Evolutionary conservation across 805 yeast species (phyloP), one percentile per base, ranked within the genome.

Genomic region (Saturnispora zaruensis): DNA sequence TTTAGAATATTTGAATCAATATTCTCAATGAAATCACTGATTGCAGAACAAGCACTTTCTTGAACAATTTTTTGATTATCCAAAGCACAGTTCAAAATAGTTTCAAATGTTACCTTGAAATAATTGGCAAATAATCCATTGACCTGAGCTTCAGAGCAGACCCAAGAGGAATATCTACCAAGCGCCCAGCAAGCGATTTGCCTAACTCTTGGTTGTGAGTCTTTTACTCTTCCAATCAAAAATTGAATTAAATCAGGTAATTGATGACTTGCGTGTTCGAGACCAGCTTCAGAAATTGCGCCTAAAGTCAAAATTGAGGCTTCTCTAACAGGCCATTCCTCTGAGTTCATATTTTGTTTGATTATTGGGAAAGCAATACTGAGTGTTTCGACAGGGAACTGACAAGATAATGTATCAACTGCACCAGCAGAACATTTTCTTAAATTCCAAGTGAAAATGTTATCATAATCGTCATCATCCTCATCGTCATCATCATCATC

Each of bases 111-210:
- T 5, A 93, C 93, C 51, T 76, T 70, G 62, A 86, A 83, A 59
- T 84, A 84, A 54, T 70, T 75, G 7, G 88, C 75, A 62, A 78
- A 84, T 25, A 76, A 68, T 9, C 86, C 84, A 41, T 80, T 78
- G 41, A 70, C 72, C 50, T 71, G 73, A 1, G 86, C 85, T 61
- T 85, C 87, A 5, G 74, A 73, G 45, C 87, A 77, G 21, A 91
- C 83, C 96, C 96, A 89, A 3, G 76, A 60, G 0, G 93, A 77
- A 63, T 84, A 93, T 50, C 98, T 75, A 41, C 96, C 84, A 43
- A 93, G 69, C 0, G 98, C 87, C 99, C 99, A 93, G 70, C 98
- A 91, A 0, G 96, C 72, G 47, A 93, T 93, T 65, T 88, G 95
- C 56, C 98, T 76, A 4, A 93, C 95, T 20, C 95, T 77, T 7